phyloP scores from a whole-genome alignment of 2,329 filamentous ascomycete species.

The Camillea tinctor region DNA sequence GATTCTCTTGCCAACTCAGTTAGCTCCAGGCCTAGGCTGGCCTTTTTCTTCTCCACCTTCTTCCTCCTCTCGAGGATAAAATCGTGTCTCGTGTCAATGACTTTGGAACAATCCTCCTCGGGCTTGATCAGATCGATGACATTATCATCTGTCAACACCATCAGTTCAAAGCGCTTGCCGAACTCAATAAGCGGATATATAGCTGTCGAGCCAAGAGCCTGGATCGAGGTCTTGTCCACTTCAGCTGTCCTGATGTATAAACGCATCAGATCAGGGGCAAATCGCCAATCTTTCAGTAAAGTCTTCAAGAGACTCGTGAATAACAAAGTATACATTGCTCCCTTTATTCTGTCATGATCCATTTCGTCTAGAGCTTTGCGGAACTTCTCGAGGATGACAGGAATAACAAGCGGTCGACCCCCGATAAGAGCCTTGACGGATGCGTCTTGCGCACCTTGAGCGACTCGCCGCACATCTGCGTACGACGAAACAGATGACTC shows the following conservation, averaged over 20 bases:
- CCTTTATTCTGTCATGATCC: conserved; percentile 91
- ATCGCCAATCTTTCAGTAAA: conserved; percentile 88
- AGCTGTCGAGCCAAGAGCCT: conserved; percentile 78
- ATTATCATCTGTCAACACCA: conserved; percentile 75
- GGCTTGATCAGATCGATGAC: conserved; percentile 73
- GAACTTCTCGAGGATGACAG: conserved; percentile 76
- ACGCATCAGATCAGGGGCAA: conserved; percentile 83
- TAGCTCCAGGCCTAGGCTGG: conserved; percentile 75
- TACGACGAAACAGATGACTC: conserved; percentile 89
- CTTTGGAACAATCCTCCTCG: conserved; percentile 57
- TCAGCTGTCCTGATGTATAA: conserved; percentile 86
- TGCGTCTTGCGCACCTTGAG: conserved; percentile 88
- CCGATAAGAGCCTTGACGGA: conserved; percentile 90
- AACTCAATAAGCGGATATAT: conserved; percentile 89
- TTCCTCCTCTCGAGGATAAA: conserved; percentile 73
- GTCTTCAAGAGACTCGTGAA: conserved; percentile 89
- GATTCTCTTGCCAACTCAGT: conserved; percentile 73
- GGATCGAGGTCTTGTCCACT: conserved; percentile 92
- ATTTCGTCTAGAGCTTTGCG: conserved; percentile 74
- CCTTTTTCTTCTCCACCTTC: conserved; percentile 81
- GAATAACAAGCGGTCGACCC: conserved; percentile 83
- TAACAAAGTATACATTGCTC: conserved; percentile 84
- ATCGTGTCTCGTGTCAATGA: conserved; percentile 66
- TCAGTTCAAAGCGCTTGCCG: conserved; percentile 80
- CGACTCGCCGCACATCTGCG: conserved; percentile 91